Evolutionary conservation across 2,329 filamentous ascomycete species (phyloP).

Genomic region (Aureobasidium sp.): DNA sequence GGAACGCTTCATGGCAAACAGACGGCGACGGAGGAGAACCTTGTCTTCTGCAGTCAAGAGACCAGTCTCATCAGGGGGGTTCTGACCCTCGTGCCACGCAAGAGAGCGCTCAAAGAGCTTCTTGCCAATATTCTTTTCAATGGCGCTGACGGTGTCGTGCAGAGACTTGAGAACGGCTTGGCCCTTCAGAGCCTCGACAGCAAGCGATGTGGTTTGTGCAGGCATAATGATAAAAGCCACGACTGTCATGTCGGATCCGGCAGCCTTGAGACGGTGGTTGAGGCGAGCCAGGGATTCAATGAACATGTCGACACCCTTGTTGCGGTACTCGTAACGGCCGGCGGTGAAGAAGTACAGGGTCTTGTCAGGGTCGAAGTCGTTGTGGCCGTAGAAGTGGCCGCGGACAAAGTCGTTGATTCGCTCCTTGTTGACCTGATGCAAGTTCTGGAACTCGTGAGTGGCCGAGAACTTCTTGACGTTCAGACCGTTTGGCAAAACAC

Average conservation of each 20-base stretch:
- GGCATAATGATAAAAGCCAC: slow-evolving; percentile 99
- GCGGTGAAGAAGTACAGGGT: slow-evolving; percentile 97
- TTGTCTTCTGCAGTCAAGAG: slow-evolving; percentile 87
- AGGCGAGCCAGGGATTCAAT: slow-evolving; percentile 91
- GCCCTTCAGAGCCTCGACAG: slow-evolving; percentile 90
- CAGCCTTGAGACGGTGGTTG: slow-evolving; percentile 82
- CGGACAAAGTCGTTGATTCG: slow-evolving; percentile 98
- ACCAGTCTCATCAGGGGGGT: slow-evolving; percentile 93
- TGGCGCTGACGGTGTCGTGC: slow-evolving; percentile 84
- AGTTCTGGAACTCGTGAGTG: slow-evolving; percentile 97
- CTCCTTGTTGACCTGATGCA: slow-evolving; percentile 93
- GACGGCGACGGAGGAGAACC: slow-evolving; percentile 78
- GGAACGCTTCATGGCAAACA: slow-evolving; percentile 95
- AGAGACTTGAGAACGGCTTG: slow-evolving; percentile 97
- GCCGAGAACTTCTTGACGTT: slow-evolving; percentile 99
- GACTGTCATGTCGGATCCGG: slow-evolving; percentile 84
- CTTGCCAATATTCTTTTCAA: slow-evolving; percentile 85
- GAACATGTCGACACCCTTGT: slow-evolving; percentile 99
- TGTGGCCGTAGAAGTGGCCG: slow-evolving; percentile 96
- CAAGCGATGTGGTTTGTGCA: slow-evolving; percentile 88
- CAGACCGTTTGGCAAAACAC: slow-evolving; percentile 89
- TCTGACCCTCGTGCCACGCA: slow-evolving; percentile 90
- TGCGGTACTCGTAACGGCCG: slow-evolving; percentile 93
- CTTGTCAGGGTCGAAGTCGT: slow-evolving; percentile 94
- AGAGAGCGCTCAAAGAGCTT: slow-evolving; percentile 91